Evolutionary conservation across 1,284 basidiomycete genomes (phyloP), one percentile per base, ranked within the genome.

Genomic region (Ustilago esculenta): DNA sequence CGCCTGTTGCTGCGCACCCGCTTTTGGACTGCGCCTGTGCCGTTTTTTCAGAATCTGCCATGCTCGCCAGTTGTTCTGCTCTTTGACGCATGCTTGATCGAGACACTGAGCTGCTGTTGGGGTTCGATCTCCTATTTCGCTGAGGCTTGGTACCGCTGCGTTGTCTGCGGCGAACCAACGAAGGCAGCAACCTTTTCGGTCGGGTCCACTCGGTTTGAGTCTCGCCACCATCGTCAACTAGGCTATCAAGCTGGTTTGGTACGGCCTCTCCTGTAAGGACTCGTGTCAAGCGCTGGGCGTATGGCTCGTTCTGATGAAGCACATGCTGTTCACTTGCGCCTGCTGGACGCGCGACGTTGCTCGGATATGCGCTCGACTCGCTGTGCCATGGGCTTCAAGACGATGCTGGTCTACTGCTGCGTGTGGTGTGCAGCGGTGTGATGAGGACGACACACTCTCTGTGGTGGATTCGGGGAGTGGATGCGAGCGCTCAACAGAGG

Each of bases 41-140:
- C 1, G 18, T 34, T 33, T 72, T 72, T 57, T 65, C 60, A 27
- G 67, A 65, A 37, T 70, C 67, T 15, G 67, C 58, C 15, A 27
- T 60, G 12, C 40, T 40, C 1, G 60, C 67, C 3, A 70, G 60
- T 43, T 56, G 45, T 25, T 65, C 56, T 4, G 55, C 67, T 47
- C 49, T 33, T 33, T 65, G 44, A 11, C 58, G 55, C 7, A 59
- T 56, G 14, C 34, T 40, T 9, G 61, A 46, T 12, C 41, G 40
- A 5, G 44, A 47, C 0, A 35, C 40, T 1, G 25, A 36, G 25
- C n/a, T 24, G 20, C 20, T 25, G 14, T 14, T 40, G 18, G 45
- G 15, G 12, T 29, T 12, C 27, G 7, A 7, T 29, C 27, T 6
- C 18, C 41, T 54, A 11, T 30, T 29, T 12, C 27, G 18, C 11